Conservation (phyloP, 805 yeast species). For the Ogataea nonfermentans region DNA sequence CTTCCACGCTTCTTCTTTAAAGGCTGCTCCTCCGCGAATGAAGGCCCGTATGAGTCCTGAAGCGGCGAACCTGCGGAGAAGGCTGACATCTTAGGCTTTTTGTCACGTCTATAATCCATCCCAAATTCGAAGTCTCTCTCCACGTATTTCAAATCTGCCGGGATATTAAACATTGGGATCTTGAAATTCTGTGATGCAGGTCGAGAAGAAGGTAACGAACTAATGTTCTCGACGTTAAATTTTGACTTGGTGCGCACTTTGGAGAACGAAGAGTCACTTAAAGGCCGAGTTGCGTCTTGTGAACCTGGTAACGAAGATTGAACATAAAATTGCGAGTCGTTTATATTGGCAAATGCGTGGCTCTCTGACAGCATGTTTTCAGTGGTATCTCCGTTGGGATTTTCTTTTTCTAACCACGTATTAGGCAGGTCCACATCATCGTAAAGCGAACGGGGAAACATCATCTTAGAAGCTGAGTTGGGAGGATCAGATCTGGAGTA, state of each 20-base stretch:
- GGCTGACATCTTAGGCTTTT: constrained; percentile 8
- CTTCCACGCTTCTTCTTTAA: constrained; percentile 22
- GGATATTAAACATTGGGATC: constrained; percentile 19
- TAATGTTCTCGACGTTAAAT: constrained; percentile 16
- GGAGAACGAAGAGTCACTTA: constrained; percentile 14
- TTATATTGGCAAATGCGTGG: constrained; percentile 16
- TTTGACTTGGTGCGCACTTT: constrained; percentile 12
- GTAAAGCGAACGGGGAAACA: constrained; percentile 17
- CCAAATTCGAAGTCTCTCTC: constrained; percentile 12
- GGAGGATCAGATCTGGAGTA: constrained; percentile 15
- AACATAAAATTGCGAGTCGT: constrained; percentile 18
- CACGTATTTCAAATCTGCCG: constrained; percentile 16
- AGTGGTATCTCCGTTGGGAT: constrained; percentile 16
- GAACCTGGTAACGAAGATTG: constrained; percentile 22
- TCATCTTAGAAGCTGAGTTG: constrained; percentile 12
- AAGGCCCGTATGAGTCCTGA: constrained; percentile 6
- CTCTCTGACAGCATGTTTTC: constrained; percentile 17
- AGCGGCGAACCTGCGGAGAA: constrained; percentile 12
- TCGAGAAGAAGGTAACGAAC: constrained; percentile 19
- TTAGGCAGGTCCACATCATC: constrained; percentile 17
- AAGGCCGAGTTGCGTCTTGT: constrained; percentile 15
- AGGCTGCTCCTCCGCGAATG: constrained; percentile 3
- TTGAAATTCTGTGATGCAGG: constrained; percentile 16
- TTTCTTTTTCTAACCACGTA: constrained; percentile 15
- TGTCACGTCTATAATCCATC: constrained; percentile 9